A percentile compares a stretch with the other conserved stretches of the same genome.
phyloP scores from a whole-genome alignment of 345 rosid species.

The Gossypium rotundifolium region DNA sequence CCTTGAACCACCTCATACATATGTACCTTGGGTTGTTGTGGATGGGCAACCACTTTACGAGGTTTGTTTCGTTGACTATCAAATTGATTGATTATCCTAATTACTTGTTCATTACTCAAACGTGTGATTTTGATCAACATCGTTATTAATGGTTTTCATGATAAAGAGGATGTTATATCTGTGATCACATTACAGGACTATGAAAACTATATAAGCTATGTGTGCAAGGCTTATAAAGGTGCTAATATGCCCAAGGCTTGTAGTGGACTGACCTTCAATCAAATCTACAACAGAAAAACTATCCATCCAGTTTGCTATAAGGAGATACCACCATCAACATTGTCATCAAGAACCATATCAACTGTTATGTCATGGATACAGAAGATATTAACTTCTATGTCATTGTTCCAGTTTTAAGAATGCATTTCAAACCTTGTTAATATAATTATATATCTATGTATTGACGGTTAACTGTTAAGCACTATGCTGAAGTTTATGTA shows the following conservation, averaged over 20 bases:
- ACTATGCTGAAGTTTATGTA: neutral
- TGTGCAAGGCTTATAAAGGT: conserved; percentile 73
- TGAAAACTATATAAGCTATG: conserved; percentile 63
- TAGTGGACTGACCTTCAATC: conserved; percentile 25
- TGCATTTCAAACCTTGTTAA: neutral
- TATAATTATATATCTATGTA: neutral
- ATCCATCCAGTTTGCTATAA: conserved; percentile 33
- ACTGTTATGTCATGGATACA: conserved; percentile 22
- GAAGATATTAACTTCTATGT: conserved; percentile 10
- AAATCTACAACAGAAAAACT: conserved; percentile 16
- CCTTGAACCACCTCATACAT: conserved; percentile 78
- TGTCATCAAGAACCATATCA: conserved; percentile 15
- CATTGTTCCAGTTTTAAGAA: neutral
- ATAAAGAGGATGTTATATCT: neutral
- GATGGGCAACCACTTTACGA: conserved; percentile 90
- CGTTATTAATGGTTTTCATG: neutral
- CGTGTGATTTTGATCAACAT: neutral
- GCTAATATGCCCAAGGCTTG: conserved; percentile 44
- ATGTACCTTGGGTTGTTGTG: conserved; percentile 96
- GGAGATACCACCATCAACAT: conserved; percentile 19
- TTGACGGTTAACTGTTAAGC: neutral
- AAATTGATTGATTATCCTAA: neutral
- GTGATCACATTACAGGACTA: conserved; percentile 55
- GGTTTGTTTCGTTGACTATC: conserved; percentile 36
- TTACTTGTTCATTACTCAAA: neutral